A percentile compares a stretch with the other conserved stretches of the same genome.
phyloP scores from a whole-genome alignment of 768 basidiomycete genomes.

The Tremella mesenterica region DNA sequence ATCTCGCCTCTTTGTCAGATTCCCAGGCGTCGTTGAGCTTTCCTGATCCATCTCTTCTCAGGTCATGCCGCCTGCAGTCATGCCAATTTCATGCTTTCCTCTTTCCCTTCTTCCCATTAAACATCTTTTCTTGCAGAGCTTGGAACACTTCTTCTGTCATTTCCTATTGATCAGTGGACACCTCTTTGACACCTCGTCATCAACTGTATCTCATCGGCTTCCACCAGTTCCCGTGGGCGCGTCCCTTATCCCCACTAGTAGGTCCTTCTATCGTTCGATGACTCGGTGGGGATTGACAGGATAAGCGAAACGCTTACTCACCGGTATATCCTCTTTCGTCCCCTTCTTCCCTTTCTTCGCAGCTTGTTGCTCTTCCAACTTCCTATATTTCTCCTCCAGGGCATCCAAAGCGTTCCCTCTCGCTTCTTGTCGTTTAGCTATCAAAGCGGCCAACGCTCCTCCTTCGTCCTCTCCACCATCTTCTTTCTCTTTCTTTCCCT shows the following conservation, averaged over 20 bases:
- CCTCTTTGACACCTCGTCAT: neutral
- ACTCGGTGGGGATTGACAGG: neutral
- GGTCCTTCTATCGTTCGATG: neutral
- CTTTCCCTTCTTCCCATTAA: conserved; percentile 14
- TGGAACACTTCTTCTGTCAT: conserved; percentile 36
- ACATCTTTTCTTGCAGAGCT: conserved; percentile 33
- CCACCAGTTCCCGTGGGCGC: neutral
- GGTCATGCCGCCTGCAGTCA: neutral
- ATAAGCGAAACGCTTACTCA: neutral
- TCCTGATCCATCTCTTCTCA: neutral
- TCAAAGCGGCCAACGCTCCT: conserved; percentile 63
- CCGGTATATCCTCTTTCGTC: conserved; percentile 48
- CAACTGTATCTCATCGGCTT: neutral
- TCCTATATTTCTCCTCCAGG: conserved; percentile 45
- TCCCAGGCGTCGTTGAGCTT: too few relatives aligned
- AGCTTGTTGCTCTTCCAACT: conserved; percentile 35
- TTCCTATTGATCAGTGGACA: conserved; percentile 6
- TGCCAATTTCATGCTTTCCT: neutral
- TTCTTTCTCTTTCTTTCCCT: conserved; percentile 55
- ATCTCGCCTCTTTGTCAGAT: too few relatives aligned
- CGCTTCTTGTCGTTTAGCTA: conserved; percentile 61
- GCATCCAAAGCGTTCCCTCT: conserved; percentile 60
- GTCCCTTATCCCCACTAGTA: neutral
- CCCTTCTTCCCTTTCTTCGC: conserved; percentile 44
- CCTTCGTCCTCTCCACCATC: conserved; percentile 23